Conservation (phyloP, 179 eudicot genomes). For the Corrigiola litoralis region DNA sequence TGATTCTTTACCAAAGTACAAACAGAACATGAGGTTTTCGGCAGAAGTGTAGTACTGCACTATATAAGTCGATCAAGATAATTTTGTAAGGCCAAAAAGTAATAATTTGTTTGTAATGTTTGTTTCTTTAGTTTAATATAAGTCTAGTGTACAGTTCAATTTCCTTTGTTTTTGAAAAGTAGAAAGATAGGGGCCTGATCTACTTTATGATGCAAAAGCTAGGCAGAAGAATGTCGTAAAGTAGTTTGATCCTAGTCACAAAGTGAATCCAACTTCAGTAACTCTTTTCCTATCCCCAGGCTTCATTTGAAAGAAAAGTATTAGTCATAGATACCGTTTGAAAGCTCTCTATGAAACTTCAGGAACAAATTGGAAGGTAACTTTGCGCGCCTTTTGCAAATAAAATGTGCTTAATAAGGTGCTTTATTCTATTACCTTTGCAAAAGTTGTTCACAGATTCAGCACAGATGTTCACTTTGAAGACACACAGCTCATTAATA, state of each 20-base stretch:
- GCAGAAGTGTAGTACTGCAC: neutral
- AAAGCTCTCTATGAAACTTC: neutral
- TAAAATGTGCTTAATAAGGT: conserved; percentile 18
- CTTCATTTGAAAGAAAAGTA: conserved; percentile 30
- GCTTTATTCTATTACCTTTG: conserved; percentile 20
- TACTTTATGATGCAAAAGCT: too few relatives aligned
- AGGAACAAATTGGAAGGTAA: neutral
- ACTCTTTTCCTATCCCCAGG: conserved; percentile 16
- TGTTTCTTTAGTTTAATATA: neutral
- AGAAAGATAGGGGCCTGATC: conserved; percentile 1
- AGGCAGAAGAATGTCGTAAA: conserved; percentile 14
- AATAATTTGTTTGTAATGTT: neutral
- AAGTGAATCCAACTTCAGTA: conserved; percentile 17
- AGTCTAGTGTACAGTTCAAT: neutral
- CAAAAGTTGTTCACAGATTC: conserved; percentile 7
- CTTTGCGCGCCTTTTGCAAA: conserved; percentile 10
- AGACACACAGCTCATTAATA: too few relatives aligned
- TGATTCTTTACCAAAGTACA: neutral
- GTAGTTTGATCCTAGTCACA: conserved; percentile 17
- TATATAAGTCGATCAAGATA: neutral
- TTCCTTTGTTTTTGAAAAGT: conserved; percentile 10
- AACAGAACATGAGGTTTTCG: neutral
- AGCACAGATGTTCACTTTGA: too few relatives aligned
- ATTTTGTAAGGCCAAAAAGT: neutral
- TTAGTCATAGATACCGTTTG: conserved; percentile 6